phyloP scores from a whole-genome alignment of 2,329 filamentous ascomycete species.

The Fusarium papillatum region DNA sequence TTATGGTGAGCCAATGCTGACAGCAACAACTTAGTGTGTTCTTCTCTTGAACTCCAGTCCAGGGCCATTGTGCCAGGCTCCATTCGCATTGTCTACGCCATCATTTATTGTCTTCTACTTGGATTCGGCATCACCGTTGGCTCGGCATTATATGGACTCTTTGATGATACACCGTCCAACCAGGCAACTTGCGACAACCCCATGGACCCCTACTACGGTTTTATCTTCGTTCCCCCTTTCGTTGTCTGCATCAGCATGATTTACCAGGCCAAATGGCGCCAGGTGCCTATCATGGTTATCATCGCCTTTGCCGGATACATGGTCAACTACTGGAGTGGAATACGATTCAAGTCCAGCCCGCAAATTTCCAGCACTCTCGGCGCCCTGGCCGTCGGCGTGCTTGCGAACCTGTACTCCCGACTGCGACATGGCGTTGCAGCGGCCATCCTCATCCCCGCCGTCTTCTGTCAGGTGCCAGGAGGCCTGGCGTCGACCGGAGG shows the following conservation, averaged over 20 bases:
- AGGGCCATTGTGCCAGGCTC: constrained; percentile 78
- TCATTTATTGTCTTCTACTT: constrained; percentile 80
- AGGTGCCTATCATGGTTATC: constrained; percentile 82
- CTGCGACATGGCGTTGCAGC: constrained; percentile 65
- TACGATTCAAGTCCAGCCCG: constrained; percentile 76
- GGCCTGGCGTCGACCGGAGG: constrained; percentile 62
- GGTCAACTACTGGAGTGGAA: constrained; percentile 80
- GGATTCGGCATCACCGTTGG: constrained; percentile 81
- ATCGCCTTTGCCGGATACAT: constrained; percentile 82
- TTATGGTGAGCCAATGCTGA: background rate
- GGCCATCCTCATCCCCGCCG: constrained; percentile 61
- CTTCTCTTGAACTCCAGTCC: constrained; percentile 75
- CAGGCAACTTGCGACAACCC: constrained; percentile 57
- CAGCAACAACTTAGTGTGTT: constrained; percentile 50
- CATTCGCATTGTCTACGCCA: constrained; percentile 81
- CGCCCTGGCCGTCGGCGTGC: constrained; percentile 80
- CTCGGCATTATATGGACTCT: constrained; percentile 72
- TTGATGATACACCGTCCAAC: constrained; percentile 67
- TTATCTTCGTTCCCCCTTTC: constrained; percentile 82
- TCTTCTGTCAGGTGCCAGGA: constrained; percentile 63
- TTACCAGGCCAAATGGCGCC: constrained; percentile 86
- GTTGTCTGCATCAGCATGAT: constrained; percentile 80
- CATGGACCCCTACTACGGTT: constrained; percentile 63
- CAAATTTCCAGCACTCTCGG: constrained; percentile 84
- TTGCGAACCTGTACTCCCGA: constrained; percentile 83